Base-by-base conservation (phyloP, 2,329 filamentous ascomycete genomes). In the Calcarisporium arbuscula region DNA sequence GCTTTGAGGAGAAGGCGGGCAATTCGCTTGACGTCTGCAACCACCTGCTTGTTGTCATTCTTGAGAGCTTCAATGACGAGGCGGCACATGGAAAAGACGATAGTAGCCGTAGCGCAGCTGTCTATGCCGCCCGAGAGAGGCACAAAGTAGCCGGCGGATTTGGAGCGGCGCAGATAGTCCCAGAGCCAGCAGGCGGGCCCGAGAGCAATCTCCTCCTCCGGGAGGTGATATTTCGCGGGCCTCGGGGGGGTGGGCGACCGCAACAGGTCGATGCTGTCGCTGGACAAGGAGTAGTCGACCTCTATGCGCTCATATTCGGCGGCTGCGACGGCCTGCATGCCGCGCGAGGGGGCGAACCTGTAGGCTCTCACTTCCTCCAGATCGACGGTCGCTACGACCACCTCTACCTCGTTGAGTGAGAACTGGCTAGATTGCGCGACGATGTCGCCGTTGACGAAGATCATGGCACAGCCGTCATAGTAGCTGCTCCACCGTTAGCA, bases 151-250 rank as follows among this genome's bases (percentile, higher is more conserved):
- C 76, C 77, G 8, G 70, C 66, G 17, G 63, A 59, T 21, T 40
- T 41, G 8, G 60, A 72, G 17, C 73, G 57, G 5, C 72, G 57
- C 0, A 80, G 57, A 45, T 78, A 80, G 44, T 81, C 74, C 74
- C 75, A 85, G 2, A 85, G 57, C 67, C 74, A 86, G 46, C 73
- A 78, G 5, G 76, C 80, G 2, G 77, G 71, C 0, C 75, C 75
- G 2, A 79, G 57, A 2, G 75, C 74, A 39, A 85, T 83, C 50
- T 82, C 79, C 47, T 85, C 77, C 47, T 82, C 79, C 0, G 78
- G 77, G 0, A 61, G 57, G 47, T 82, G 74, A 40, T 75, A 74
- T n/a, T 62, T 61, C 3, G 74, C 61, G 26, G 67, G 43, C 5
- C 69, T 62, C 0, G 62, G 47, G 11, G 56, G 51, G 1, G 70